A percentile compares a stretch with the other conserved stretches of the same genome.
Conservation (phyloP, 495 filamentous ascomycete species). For the Annulohypoxylon moriforme region DNA sequence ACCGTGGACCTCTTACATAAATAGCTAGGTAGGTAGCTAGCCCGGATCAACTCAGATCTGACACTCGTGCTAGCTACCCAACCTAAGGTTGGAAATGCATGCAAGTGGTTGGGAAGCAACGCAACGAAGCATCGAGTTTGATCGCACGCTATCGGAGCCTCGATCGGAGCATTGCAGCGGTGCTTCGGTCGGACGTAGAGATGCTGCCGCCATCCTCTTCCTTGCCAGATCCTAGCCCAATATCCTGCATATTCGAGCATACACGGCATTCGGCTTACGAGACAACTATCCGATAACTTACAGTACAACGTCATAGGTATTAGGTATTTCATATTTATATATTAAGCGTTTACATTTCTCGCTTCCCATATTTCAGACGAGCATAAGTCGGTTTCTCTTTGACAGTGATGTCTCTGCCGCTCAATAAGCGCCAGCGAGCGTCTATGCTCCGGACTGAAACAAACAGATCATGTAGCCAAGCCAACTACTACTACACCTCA, state of each 20-base stretch:
- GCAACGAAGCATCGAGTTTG: constrained; percentile 29
- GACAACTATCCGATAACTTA: constrained; percentile 8
- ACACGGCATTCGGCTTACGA: constrained; percentile 22
- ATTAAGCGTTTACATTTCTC: background rate
- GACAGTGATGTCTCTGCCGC: background rate
- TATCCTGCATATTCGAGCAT: constrained; percentile 28
- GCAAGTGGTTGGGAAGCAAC: constrained; percentile 33
- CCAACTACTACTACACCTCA: constrained; percentile 10
- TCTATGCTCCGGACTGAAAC: constrained; percentile 25
- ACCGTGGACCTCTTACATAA: constrained; percentile 24
- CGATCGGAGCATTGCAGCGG: constrained; percentile 38
- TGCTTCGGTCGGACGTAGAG: constrained; percentile 29
- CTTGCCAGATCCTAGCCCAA: constrained; percentile 26
- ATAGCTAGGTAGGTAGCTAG: no score
- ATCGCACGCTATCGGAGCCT: constrained; percentile 40
- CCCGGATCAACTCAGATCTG: constrained; percentile 27
- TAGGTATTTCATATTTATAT: constrained; percentile 15
- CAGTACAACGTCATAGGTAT: constrained; percentile 3
- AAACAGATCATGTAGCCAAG: constrained; percentile 19
- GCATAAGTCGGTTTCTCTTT: background rate
- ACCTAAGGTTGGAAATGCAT: constrained; percentile 30
- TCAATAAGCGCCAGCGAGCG: constrained; percentile 30
- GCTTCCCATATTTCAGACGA: background rate
- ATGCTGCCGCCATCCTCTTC: constrained; percentile 32
- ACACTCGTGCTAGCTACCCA: constrained; percentile 25